Conservation (phyloP, 345 rosid genomes). For the Leavenworthia alabamica region DNA sequence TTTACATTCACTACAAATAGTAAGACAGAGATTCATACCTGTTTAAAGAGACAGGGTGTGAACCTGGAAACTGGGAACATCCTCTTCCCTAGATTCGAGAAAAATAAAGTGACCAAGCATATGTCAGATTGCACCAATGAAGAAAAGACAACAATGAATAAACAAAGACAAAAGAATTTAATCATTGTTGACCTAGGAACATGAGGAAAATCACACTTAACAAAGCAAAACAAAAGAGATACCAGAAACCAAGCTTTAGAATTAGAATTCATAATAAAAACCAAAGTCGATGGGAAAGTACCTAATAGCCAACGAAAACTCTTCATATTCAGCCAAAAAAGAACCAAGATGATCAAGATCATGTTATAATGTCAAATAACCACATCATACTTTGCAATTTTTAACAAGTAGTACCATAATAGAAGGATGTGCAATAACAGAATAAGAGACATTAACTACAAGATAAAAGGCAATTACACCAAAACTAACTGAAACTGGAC, state of each 20-base stretch:
- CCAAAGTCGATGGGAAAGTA: not conserved
- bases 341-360: not conserved
- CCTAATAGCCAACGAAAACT: not conserved
- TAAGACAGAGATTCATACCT: constrained; percentile 36
- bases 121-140: constrained; percentile 1
- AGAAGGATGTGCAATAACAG: not conserved
- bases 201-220: not conserved
- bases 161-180: not conserved
- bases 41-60: constrained; percentile 83
- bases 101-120: constrained; percentile 4
- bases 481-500: constrained; percentile 3
- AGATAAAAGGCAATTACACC: not conserved
- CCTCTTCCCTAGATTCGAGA: constrained; percentile 54
- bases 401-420: not conserved
- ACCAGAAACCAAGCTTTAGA: not conserved
- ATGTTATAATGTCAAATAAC: constrained; percentile 1
- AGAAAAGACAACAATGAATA: not conserved
- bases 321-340: constrained; percentile 1
- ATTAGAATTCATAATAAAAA: not conserved
- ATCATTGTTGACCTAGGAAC: not conserved
- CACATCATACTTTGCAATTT: constrained; percentile 9
- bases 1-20: not conserved
- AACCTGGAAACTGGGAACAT: constrained; percentile 66
- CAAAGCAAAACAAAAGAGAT: not conserved
- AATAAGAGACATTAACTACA: not conserved